These are phyloP conservation scores for Kitagawia praeruptora DNA, from an alignment of 129 eudicot genomes.

Conservation along the genomic window DNA sequence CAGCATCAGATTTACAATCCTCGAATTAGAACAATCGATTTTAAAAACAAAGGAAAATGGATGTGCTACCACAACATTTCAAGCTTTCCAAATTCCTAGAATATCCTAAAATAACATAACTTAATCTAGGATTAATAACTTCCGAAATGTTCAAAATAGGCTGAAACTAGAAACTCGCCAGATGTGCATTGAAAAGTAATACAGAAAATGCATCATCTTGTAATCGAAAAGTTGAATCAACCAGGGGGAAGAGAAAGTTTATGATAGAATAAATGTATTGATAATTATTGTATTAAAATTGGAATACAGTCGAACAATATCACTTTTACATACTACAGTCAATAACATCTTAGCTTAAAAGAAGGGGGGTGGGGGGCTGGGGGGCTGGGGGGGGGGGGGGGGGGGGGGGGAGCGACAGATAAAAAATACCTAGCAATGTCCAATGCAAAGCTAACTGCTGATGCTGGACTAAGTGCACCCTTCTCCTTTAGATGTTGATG, in stretches of 20 bases:
- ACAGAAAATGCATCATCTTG: background rate
- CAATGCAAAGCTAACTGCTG: conserved; percentile 81
- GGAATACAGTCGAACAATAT: background rate
- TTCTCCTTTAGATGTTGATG: conserved; percentile 91
- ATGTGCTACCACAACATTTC: background rate
- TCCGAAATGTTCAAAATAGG: background rate
- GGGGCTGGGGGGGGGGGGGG: background rate
- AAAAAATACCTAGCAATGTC: conserved; percentile 85
- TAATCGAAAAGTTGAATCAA: background rate
- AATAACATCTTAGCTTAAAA: too few species aligned
- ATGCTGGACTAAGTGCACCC: conserved; percentile 73
- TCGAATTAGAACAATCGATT: conserved; percentile 7
- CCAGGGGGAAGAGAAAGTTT: background rate
- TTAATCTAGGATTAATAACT: background rate
- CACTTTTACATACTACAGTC: background rate
- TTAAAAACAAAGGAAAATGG: background rate
- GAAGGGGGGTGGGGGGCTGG: too few species aligned
- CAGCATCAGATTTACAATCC: conserved; percentile 10
- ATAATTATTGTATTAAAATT: too few species aligned
- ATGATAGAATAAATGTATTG: background rate
- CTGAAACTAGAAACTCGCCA: background rate
- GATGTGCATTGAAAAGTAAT: background rate
- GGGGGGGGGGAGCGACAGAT: background rate
- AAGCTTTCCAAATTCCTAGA: background rate
- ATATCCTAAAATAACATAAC: background rate